A percentile compares a stretch with the other conserved stretches of the same genome.
phyloP scores from a whole-genome alignment of 371 early-diverging fungal species.

The Mortierella sp. region DNA sequence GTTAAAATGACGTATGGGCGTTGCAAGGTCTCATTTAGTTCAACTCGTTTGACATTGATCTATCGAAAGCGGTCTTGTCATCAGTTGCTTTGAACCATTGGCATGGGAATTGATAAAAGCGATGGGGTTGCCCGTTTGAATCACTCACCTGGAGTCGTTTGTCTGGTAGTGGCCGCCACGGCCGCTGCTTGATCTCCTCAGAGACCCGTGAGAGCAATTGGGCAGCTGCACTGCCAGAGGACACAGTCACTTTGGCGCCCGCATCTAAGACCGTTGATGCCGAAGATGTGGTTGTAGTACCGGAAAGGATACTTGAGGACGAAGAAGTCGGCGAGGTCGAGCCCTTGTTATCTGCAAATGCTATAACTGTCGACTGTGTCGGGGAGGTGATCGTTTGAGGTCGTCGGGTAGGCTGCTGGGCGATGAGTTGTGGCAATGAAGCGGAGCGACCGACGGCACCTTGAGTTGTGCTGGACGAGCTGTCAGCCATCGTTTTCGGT shows the following conservation, averaged over 20 bases:
- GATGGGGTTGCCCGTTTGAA: background rate
- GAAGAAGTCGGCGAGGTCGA: conserved; percentile 3
- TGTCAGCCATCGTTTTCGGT: conserved; percentile 10
- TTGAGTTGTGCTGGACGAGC: conserved; percentile 7
- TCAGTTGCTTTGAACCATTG: background rate
- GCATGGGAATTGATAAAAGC: background rate
- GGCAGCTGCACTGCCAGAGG: conserved; percentile 29
- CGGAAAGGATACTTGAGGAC: background rate
- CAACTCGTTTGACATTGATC: conserved; percentile 52
- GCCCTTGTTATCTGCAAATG: conserved; percentile 8
- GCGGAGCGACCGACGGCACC: conserved; percentile 5
- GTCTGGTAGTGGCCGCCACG: conserved; percentile 50
- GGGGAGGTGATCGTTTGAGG: conserved; percentile 38
- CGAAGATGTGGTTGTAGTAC: background rate
- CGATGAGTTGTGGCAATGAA: conserved; percentile 39
- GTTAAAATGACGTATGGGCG: conserved; percentile 52
- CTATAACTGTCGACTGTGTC: conserved; percentile 9
- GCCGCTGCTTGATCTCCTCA: conserved; percentile 47
- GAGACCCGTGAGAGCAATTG: conserved; percentile 39
- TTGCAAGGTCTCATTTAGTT: conserved; percentile 43
- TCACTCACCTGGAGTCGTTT: conserved; percentile 46
- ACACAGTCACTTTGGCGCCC: too few relatives aligned
- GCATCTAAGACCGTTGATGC: background rate
- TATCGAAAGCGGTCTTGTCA: background rate
- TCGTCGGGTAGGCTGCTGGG: conserved; percentile 37